Conservation (phyloP, 148 eudicot genomes). For the Silene latifolia region DNA sequence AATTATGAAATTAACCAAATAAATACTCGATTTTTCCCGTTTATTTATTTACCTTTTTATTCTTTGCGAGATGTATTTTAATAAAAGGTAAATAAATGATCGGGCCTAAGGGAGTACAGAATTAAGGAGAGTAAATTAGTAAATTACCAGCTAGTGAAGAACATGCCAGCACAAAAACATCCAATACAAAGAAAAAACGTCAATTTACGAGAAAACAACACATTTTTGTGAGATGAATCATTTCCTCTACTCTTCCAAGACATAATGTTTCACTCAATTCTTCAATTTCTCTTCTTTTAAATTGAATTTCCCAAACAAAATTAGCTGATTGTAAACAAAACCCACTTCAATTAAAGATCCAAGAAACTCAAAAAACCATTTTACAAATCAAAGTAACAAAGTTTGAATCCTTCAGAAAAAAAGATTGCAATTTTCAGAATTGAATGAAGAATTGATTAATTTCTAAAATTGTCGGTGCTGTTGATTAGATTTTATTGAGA, state of each 20-base stretch:
- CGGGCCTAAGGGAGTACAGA: neutral
- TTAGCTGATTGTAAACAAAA: conserved; percentile 3
- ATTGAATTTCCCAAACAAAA: neutral
- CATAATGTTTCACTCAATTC: conserved; percentile 21
- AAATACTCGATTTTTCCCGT: neutral
- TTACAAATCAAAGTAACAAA: neutral
- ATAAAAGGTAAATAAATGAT: too few species aligned
- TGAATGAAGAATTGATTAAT: conserved; percentile 12
- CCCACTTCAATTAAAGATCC: conserved; percentile 18
- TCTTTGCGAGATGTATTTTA: too few species aligned
- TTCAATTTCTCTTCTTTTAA: too few species aligned
- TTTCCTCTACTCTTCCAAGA: conserved; percentile 56
- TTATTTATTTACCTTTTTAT: too few species aligned
- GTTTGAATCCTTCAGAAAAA: too few species aligned
- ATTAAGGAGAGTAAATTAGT: neutral
- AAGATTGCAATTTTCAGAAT: too few species aligned
- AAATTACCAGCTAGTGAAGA: conserved; percentile 80
- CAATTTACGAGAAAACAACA: conserved; percentile 45
- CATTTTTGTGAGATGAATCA: conserved; percentile 43
- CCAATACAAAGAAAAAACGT: conserved; percentile 66
- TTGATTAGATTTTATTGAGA: neutral
- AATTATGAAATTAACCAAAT: conserved; percentile 1
- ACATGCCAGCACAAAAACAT: conserved; percentile 78
- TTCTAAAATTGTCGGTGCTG: conserved; percentile 25
- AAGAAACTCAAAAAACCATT: neutral